Evolutionary conservation across 306 rosid genomes (phyloP).

Genomic region (Abrus pulchellus): DNA sequence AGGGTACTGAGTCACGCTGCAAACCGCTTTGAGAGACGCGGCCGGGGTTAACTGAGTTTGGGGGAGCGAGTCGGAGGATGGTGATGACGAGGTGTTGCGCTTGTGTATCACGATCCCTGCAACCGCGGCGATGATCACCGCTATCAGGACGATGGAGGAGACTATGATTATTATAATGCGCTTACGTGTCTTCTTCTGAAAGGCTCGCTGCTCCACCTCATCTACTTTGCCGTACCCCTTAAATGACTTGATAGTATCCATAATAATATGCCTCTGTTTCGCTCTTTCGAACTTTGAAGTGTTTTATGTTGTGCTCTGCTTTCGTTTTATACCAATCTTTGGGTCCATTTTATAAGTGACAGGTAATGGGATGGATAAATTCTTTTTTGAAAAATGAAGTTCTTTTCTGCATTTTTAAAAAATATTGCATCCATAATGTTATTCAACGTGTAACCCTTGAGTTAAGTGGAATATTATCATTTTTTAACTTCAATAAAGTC

Average conservation of each 20-base stretch:
- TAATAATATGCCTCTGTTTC: slow-evolving; percentile 10
- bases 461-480: not conserved
- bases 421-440: not conserved
- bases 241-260: slow-evolving; percentile 83
- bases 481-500: not conserved
- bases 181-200: slow-evolving; percentile 64
- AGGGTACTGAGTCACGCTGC: slow-evolving; percentile 80
- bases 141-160: slow-evolving; percentile 59
- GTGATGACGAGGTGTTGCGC: slow-evolving; percentile 53
- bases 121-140: slow-evolving; percentile 62
- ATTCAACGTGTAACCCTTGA: not conserved
- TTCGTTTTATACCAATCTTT: slow-evolving; percentile 15
- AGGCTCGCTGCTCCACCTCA: slow-evolving; percentile 74
- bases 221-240: slow-evolving; percentile 91
- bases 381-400: not conserved
- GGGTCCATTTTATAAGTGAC: slow-evolving; percentile 22
- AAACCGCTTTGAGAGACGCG: slow-evolving; percentile 72
- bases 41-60: slow-evolving; percentile 64
- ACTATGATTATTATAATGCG: slow-evolving; percentile 58
- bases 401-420: not conserved
- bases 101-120: slow-evolving; percentile 63
- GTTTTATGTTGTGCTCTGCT: not conserved
- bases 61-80: slow-evolving; percentile 51
- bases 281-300: not conserved
- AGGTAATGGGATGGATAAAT: not conserved